These are phyloP conservation scores for Metschnikowia picachoensis DNA, from an alignment of 805 yeast species.

Conservation along the genomic window DNA sequence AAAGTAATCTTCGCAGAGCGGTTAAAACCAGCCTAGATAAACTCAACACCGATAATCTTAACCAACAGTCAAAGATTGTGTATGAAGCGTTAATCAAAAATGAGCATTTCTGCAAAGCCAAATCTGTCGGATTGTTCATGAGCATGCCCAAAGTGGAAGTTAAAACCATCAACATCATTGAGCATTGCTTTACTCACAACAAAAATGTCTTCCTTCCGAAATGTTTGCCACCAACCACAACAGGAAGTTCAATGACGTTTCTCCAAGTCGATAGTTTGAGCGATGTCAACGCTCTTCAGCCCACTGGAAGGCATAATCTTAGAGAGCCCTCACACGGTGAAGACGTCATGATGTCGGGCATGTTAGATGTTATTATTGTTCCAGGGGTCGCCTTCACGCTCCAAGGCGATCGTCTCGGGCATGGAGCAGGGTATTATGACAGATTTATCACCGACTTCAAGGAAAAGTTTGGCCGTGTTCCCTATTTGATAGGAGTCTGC, in stretches of 20 bases:
- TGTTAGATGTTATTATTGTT: slow-evolving; percentile 66
- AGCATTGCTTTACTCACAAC: slow-evolving; percentile 44
- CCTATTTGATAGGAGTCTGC: slow-evolving; percentile 59
- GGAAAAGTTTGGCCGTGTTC: slow-evolving; percentile 24
- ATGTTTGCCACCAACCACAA: slow-evolving; percentile 31
- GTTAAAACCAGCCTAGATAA: slow-evolving; percentile 21
- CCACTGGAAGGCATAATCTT: slow-evolving; percentile 65
- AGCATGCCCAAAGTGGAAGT: slow-evolving; percentile 72
- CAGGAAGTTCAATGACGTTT: slow-evolving; percentile 51
- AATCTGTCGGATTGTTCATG: slow-evolving; percentile 64
- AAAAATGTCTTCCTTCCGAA: slow-evolving; percentile 60
- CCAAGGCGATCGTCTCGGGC: slow-evolving; percentile 64
- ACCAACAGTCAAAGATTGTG: slow-evolving; percentile 25
- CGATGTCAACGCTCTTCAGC: slow-evolving; percentile 47
- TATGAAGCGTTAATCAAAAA: slow-evolving; percentile 16
- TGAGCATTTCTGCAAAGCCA: slow-evolving; percentile 42
- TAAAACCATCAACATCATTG: slow-evolving; percentile 53
- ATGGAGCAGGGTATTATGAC: slow-evolving; percentile 93
- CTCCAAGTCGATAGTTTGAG: slow-evolving; percentile 41
- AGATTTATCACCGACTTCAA: slow-evolving; percentile 35
- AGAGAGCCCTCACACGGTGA: slow-evolving; percentile 56
- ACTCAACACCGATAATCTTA: slow-evolving; percentile 17
- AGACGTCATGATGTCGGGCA: slow-evolving; percentile 24
- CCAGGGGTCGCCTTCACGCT: slow-evolving; percentile 83
- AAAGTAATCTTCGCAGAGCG: slow-evolving; percentile 22